A percentile compares a stretch with the other conserved stretches of the same genome.
These are phyloP conservation scores for Rusavskia elegans DNA, from an alignment of 495 filamentous ascomycete species.

Conservation along the genomic window DNA sequence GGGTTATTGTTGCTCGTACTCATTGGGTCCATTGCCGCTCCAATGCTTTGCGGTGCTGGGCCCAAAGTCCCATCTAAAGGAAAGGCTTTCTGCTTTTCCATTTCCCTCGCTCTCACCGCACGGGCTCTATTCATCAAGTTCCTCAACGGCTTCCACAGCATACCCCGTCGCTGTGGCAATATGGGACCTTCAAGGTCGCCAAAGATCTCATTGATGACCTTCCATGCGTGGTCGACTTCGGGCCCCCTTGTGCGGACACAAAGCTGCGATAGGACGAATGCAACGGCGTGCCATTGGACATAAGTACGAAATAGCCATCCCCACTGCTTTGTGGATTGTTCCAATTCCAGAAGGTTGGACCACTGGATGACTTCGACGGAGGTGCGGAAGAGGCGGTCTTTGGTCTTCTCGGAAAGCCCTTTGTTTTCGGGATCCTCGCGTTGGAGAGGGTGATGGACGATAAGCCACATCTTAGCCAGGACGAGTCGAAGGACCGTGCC, in stretches of 20 bases:
- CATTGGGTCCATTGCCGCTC: conserved; percentile 6
- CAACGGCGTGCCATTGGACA: conserved; percentile 45
- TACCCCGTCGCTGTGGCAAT: conserved; percentile 22
- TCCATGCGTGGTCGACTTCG: conserved; percentile 37
- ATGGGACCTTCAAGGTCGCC: conserved; percentile 23
- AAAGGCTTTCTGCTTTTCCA: conserved; percentile 13
- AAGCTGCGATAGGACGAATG: conserved; percentile 36
- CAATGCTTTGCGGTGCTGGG: not conserved
- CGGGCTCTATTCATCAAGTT: conserved; percentile 34
- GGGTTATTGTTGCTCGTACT: not conserved
- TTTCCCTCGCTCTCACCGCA: conserved; percentile 26
- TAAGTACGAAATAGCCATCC: conserved; percentile 44
- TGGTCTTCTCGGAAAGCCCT: conserved; percentile 36
- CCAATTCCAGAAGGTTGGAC: conserved; percentile 34
- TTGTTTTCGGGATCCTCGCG: conserved; percentile 13
- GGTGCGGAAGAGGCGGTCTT: conserved; percentile 47
- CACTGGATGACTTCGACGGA: conserved; percentile 39
- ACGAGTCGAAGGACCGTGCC: conserved; percentile 26
- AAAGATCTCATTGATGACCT: conserved; percentile 30
- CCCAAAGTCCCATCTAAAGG: conserved; percentile 15
- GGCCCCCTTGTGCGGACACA: conserved; percentile 32
- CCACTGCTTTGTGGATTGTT: conserved; percentile 33
- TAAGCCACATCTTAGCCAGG: conserved; percentile 19
- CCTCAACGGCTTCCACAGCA: conserved; percentile 37
- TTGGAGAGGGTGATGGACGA: conserved; percentile 21